phyloP scores from a whole-genome alignment of 768 basidiomycete genomes.

The Multifurca ochricompacta region DNA sequence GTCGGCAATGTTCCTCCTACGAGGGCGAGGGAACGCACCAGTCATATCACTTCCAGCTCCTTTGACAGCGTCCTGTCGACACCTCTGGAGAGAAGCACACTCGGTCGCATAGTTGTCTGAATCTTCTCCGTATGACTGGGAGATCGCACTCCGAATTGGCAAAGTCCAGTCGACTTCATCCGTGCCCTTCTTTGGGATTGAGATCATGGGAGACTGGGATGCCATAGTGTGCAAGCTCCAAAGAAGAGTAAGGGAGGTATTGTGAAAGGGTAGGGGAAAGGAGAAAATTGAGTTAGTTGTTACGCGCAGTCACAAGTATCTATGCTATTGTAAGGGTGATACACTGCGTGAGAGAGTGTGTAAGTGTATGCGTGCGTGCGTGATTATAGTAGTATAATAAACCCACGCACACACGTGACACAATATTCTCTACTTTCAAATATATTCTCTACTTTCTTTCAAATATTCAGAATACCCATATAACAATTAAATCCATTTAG shows the following conservation, averaged over 20 bases:
- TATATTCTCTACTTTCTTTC: background rate
- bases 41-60: constrained; percentile 95
- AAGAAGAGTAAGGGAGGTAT: background rate
- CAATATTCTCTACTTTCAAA: background rate
- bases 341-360: too few species aligned
- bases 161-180: constrained; percentile 95
- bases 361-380: too few species aligned
- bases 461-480: background rate
- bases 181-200: constrained; percentile 91
- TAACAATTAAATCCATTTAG: background rate
- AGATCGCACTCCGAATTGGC: constrained; percentile 78
- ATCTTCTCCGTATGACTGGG: constrained; percentile 88
- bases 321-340: too few species aligned
- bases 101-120: constrained; percentile 85
- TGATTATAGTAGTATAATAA: background rate
- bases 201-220: constrained; percentile 80
- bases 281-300: background rate
- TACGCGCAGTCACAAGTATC: too few species aligned
- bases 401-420: background rate
- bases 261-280: background rate
- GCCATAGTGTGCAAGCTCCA: constrained; percentile 39
- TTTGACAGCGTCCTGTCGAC: constrained; percentile 91
- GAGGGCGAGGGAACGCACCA: constrained; percentile 40
- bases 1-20: background rate
- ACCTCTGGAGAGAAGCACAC: constrained; percentile 77